These are phyloP conservation scores for Ulmus americana DNA, from an alignment of 331 rosid genomes.

Conservation along the genomic window DNA sequence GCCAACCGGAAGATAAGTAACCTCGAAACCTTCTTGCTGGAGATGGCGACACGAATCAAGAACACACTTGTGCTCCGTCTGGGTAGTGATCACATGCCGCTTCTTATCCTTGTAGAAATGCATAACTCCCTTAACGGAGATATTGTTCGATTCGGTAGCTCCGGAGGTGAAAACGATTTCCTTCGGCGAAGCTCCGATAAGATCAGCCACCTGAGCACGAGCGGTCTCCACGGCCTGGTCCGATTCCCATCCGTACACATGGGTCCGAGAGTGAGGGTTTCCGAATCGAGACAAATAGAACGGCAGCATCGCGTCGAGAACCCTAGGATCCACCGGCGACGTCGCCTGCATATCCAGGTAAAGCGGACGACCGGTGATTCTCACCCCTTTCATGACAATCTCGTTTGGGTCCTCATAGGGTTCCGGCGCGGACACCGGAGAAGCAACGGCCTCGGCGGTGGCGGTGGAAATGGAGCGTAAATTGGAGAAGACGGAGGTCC, in stretches of 20 bases:
- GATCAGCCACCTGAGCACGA: slow-evolving; percentile 65
- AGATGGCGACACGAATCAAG: slow-evolving; percentile 84
- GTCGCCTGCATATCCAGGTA: slow-evolving; percentile 89
- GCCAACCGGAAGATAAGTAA: slow-evolving; percentile 69
- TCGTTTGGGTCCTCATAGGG: slow-evolving; percentile 39
- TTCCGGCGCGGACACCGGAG: slow-evolving; percentile 17
- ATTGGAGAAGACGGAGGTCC: not conserved
- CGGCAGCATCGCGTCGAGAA: slow-evolving; percentile 84
- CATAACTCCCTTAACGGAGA: slow-evolving; percentile 75
- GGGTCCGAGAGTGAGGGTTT: slow-evolving; percentile 87
- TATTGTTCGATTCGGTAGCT: slow-evolving; percentile 79
- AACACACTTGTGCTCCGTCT: slow-evolving; percentile 94
- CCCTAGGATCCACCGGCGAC: slow-evolving; percentile 80
- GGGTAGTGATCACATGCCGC: slow-evolving; percentile 69
- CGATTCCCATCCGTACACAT: slow-evolving; percentile 90
- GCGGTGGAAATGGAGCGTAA: slow-evolving; percentile 25
- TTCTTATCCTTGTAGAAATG: slow-evolving; percentile 80
- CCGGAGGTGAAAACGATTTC: slow-evolving; percentile 85
- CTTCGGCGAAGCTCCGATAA: slow-evolving; percentile 67
- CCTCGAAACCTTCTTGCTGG: slow-evolving; percentile 79
- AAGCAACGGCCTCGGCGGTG: slow-evolving; percentile 27
- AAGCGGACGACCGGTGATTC: slow-evolving; percentile 66
- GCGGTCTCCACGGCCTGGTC: slow-evolving; percentile 76
- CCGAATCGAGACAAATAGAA: slow-evolving; percentile 56
- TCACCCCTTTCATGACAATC: slow-evolving; percentile 65